phyloP scores from a whole-genome alignment of 352 stramenopile genomes.

The Globisporangium lucens region DNA sequence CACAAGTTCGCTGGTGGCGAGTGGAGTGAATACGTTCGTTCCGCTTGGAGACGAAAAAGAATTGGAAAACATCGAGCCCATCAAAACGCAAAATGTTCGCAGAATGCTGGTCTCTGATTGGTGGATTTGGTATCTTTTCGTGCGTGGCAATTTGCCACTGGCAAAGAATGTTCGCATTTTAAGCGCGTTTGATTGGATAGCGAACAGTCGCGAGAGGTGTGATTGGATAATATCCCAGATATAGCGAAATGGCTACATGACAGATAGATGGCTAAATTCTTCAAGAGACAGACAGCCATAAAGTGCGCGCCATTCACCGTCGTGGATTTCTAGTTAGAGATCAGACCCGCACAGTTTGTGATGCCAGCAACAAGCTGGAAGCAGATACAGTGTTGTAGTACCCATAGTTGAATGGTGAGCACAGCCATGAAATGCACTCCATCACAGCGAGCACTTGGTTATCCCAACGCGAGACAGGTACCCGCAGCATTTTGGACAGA shows the following conservation, averaged over 20 bases:
- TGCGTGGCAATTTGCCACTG: not conserved
- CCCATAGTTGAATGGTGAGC: too few species aligned
- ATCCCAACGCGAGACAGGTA: too few species aligned
- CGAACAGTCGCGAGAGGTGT: not conserved
- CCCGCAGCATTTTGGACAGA: not conserved
- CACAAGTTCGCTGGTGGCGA: not conserved
- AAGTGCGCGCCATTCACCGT: too few species aligned
- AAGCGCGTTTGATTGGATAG: not conserved
- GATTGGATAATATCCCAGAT: not conserved
- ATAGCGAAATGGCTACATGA: not conserved
- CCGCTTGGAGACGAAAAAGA: not conserved
- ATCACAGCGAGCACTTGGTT: too few species aligned
- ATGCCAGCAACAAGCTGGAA: too few species aligned
- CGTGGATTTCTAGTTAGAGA: too few species aligned
- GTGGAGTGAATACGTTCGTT: not conserved
- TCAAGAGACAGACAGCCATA: too few species aligned
- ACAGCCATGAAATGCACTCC: too few species aligned
- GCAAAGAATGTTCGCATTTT: not conserved
- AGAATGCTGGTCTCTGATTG: slow-evolving; percentile 11
- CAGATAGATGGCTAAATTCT: not conserved
- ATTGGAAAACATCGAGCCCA: not conserved
- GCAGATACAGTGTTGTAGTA: too few species aligned
- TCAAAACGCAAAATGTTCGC: not conserved
- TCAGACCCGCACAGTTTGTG: too few species aligned
- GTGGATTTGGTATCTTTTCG: not conserved